Conservation (phyloP, 768 basidiomycete genomes). For the Amanita molliuscula region DNA sequence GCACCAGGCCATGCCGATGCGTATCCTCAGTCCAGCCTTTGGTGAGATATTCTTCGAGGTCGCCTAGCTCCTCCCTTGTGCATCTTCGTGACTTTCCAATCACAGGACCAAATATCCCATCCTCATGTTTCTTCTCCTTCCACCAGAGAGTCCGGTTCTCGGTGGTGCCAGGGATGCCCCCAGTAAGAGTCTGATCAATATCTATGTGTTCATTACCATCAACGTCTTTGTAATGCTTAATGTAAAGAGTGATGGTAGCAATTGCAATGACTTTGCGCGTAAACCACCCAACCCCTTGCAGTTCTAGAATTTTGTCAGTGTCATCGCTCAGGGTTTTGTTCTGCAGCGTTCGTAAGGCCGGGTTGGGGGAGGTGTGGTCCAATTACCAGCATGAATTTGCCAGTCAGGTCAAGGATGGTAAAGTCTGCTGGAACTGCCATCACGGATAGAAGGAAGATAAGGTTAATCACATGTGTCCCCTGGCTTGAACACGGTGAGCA, state of each 20-base stretch:
- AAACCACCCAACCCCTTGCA: slow-evolving; percentile 69
- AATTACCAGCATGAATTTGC: slow-evolving; percentile 4
- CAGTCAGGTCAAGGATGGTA: slow-evolving; percentile 3
- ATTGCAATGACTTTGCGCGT: slow-evolving; percentile 50
- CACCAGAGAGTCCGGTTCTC: slow-evolving; percentile 52
- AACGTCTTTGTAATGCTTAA: slow-evolving; percentile 61
- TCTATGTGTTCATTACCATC: slow-evolving; percentile 54
- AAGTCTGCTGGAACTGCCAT: slow-evolving; percentile 7
- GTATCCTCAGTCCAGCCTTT: slow-evolving; percentile 31
- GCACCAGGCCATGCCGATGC: slow-evolving; percentile 31
- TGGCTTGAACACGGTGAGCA: slow-evolving; percentile 50
- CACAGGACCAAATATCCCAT: slow-evolving; percentile 54
- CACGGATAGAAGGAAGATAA: neutral
- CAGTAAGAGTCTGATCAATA: slow-evolving; percentile 55
- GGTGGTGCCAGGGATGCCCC: slow-evolving; percentile 45
- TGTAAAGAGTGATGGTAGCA: slow-evolving; percentile 45
- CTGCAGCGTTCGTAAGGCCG: slow-evolving; percentile 21
- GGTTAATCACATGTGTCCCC: neutral
- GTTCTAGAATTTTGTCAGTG: slow-evolving; percentile 50
- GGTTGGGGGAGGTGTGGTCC: neutral
- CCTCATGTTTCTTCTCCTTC: slow-evolving; percentile 38
- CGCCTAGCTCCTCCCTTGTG: slow-evolving; percentile 24
- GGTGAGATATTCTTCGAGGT: slow-evolving; percentile 39
- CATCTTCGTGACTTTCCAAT: slow-evolving; percentile 44
- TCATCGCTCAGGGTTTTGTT: slow-evolving; percentile 58